Percentiles rank a stretch among this genome's conserved stretches.
Conservation (phyloP, 768 basidiomycete species). For the Amanita brunnescens region DNA sequence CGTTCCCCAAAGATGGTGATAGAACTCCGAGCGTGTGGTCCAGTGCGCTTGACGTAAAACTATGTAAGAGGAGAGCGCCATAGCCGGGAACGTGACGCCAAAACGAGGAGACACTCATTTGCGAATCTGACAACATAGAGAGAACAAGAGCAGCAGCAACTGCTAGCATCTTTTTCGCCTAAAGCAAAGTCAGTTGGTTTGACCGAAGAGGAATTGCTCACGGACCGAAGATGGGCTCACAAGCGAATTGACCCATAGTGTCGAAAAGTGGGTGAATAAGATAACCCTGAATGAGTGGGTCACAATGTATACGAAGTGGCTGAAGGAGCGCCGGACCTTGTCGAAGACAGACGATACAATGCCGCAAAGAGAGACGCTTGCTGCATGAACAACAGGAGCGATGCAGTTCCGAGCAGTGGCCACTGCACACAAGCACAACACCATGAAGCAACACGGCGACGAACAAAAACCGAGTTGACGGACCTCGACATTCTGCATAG, state of each 20-base stretch:
- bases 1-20: conserved; percentile 47
- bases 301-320: neutral
- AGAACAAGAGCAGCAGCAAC: conserved; percentile 41
- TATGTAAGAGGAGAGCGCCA: conserved; percentile 52
- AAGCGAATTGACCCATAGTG: conserved; percentile 54
- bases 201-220: conserved; percentile 1
- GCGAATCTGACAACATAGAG: conserved; percentile 50
- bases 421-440: conserved; percentile 34
- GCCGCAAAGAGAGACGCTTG: conserved; percentile 61
- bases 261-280: conserved; percentile 61
- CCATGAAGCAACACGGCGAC: conserved; percentile 5
- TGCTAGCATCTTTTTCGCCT: conserved; percentile 45
- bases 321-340: conserved; percentile 40
- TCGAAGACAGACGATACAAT: conserved; percentile 56
- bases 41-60: conserved; percentile 48
- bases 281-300: conserved; percentile 45
- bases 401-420: conserved; percentile 61
- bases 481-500: conserved; percentile 45
- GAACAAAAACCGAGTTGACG: conserved; percentile 3
- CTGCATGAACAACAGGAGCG: conserved; percentile 59
- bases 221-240: conserved; percentile 40
- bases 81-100: conserved; percentile 53
- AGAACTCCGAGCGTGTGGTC: conserved; percentile 55
- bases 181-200: neutral
- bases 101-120: conserved; percentile 29